phyloP scores from a whole-genome alignment of 805 yeast species.

The Cyberlindnera maritima region DNA sequence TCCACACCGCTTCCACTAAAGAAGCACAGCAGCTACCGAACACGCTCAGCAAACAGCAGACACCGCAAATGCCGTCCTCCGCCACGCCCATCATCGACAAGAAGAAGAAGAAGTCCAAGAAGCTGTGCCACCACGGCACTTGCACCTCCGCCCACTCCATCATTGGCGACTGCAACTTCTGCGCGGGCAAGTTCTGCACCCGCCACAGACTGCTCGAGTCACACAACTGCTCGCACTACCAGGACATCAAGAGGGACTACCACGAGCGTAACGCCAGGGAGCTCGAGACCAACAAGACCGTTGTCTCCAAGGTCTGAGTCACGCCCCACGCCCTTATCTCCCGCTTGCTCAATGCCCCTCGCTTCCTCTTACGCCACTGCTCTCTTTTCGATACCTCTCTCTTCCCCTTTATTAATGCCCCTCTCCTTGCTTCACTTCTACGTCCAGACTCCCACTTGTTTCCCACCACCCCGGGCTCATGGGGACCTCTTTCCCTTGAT shows the following conservation, averaged over 20 bases:
- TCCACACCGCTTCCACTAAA: background rate
- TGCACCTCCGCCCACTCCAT: conserved; percentile 36
- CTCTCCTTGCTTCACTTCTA: background rate
- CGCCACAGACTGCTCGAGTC: conserved; percentile 62
- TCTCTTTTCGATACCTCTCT: background rate
- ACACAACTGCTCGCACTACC: conserved; percentile 58
- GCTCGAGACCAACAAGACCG: conserved; percentile 58
- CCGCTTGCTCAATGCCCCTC: too few relatives aligned
- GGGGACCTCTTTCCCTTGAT: background rate
- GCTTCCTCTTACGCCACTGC: background rate
- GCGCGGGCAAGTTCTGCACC: conserved; percentile 64
- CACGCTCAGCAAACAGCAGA: too few relatives aligned
- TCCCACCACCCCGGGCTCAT: background rate
- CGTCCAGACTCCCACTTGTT: background rate
- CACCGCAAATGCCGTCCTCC: background rate
- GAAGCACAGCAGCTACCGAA: too few relatives aligned
- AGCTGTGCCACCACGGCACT: conserved; percentile 25
- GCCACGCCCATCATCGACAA: background rate
- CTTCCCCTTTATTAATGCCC: background rate
- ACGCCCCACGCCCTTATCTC: too few relatives aligned
- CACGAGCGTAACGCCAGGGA: conserved; percentile 64
- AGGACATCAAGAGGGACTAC: conserved; percentile 55
- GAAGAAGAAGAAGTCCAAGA: conserved; percentile 30
- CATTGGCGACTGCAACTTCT: conserved; percentile 62
- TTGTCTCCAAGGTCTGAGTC: conserved; percentile 47